These are phyloP conservation scores for Globisporangium heterothallicum DNA, from an alignment of 352 stramenopile genomes.

Conservation along the genomic window DNA sequence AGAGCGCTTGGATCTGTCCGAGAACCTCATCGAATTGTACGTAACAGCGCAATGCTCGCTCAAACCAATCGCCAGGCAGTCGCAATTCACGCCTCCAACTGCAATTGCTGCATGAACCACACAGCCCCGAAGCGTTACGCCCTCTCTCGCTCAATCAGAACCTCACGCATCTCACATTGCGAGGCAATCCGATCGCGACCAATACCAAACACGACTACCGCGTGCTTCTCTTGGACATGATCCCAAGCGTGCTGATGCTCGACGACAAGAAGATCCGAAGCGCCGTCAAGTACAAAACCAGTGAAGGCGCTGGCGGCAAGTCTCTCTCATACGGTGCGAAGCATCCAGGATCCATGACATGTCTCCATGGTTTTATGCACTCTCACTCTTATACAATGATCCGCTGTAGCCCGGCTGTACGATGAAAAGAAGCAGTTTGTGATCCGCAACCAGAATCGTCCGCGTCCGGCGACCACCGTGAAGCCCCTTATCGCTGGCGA, in stretches of 20 bases:
- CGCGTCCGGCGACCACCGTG: constrained; percentile 32
- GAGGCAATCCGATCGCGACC: constrained; percentile 61
- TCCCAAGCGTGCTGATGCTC: constrained; percentile 65
- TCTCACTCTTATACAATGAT: neutral
- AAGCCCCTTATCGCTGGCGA: constrained; percentile 33
- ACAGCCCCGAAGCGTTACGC: constrained; percentile 54
- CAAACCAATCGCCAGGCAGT: no score
- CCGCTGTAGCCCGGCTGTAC: constrained; percentile 53
- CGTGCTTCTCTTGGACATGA: constrained; percentile 66
- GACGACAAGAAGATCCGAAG: constrained; percentile 74
- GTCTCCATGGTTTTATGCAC: neutral
- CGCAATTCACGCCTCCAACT: no score
- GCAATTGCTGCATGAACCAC: neutral
- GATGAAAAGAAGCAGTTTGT: constrained; percentile 78
- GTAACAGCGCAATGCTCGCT: no score
- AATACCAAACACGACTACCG: constrained; percentile 49
- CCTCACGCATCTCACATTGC: constrained; percentile 60
- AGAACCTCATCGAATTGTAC: constrained; percentile 77
- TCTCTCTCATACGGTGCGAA: constrained; percentile 72
- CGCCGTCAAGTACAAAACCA: constrained; percentile 34
- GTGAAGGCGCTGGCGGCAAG: constrained; percentile 27
- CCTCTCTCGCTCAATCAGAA: constrained; percentile 61
- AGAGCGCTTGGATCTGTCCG: constrained; percentile 61
- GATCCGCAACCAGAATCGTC: constrained; percentile 41
- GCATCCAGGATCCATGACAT: neutral